Conservation (phyloP, 345 rosid genomes). For the Acer negundo region DNA sequence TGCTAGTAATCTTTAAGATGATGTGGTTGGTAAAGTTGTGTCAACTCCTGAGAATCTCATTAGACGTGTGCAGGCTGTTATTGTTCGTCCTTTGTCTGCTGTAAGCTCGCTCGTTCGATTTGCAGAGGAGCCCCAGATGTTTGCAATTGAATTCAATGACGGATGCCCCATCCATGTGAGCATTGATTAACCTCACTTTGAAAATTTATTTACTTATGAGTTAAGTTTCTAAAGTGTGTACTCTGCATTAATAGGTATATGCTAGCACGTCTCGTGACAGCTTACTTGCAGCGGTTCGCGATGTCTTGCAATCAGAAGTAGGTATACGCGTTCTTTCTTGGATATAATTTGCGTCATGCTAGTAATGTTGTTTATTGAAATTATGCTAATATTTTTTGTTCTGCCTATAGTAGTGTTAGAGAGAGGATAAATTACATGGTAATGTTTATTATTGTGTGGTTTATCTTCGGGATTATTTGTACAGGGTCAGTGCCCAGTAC, state of each 20-base stretch:
- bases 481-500: slow-evolving; percentile 86
- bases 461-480: slow-evolving; percentile 19
- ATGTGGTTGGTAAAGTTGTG: slow-evolving; percentile 17
- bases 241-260: slow-evolving; percentile 61
- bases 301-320: slow-evolving; percentile 95
- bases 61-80: slow-evolving; percentile 99
- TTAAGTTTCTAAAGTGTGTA: slow-evolving; percentile 32
- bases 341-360: slow-evolving; percentile 18
- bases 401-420: background rate
- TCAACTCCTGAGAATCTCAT: slow-evolving; percentile 75
- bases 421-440: background rate
- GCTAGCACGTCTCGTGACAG: slow-evolving; percentile 95
- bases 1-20: background rate
- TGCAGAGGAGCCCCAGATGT: slow-evolving; percentile 99
- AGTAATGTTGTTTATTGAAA: slow-evolving; percentile 1
- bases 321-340: slow-evolving; percentile 43
- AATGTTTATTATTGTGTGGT: slow-evolving; percentile 18
- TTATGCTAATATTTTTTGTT: slow-evolving; percentile 7
- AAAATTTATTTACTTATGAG: slow-evolving; percentile 19
- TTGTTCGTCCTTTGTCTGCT: slow-evolving; percentile 85
- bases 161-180: slow-evolving; percentile 98
- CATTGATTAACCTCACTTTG: slow-evolving; percentile 12
- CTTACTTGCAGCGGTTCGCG: slow-evolving; percentile 96
- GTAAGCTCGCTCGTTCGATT: slow-evolving; percentile 93
- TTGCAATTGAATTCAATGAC: slow-evolving; percentile 92